Evolutionary conservation across 306 rosid species (phyloP).

Genomic region (apple (Malus domestica)): ASM211411v1 NC_041795.1:31867001-31867500

Average conservation of each 20-base stretch:
- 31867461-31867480: slow-evolving; percentile 51
- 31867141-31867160: slow-evolving; percentile 32
- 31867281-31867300: slow-evolving; percentile 15
- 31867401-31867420: not conserved
- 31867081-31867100: slow-evolving; percentile 40
- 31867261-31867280: slow-evolving; percentile 8
- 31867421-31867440: not conserved
- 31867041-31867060: slow-evolving; percentile 68
- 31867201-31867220: slow-evolving; percentile 29
- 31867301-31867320: slow-evolving; percentile 52
- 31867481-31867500: slow-evolving; percentile 49
- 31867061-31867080: slow-evolving; percentile 62
- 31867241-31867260: not conserved
- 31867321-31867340: slow-evolving; percentile 48
- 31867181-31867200: slow-evolving; percentile 75
- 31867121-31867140: slow-evolving; percentile 40
- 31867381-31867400: slow-evolving; percentile 2
- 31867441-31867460: slow-evolving; percentile 16
- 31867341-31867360: slow-evolving; percentile 39
- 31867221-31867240: not conserved
- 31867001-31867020: not conserved
- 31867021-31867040: slow-evolving; percentile 48
- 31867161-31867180: slow-evolving; percentile 54
- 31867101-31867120: slow-evolving; percentile 44
- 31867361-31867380: slow-evolving; percentile 70